Conservation (phyloP, 2,329 filamentous ascomycete genomes). For the Colletotrichum zoysiae region DNA sequence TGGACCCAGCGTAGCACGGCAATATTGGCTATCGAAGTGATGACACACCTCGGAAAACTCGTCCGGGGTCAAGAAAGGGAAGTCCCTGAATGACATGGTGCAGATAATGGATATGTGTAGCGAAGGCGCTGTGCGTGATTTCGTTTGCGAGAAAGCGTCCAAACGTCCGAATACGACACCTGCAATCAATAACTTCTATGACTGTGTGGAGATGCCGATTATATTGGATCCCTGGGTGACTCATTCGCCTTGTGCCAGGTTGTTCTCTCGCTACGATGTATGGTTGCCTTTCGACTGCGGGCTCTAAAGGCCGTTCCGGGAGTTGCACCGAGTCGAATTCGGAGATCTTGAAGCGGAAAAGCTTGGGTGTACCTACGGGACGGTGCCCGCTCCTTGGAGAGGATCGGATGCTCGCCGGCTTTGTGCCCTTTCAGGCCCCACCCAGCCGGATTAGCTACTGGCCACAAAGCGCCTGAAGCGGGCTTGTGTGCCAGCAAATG, state of each 20-base stretch:
- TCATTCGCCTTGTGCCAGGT: background rate
- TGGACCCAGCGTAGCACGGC: conserved; percentile 68
- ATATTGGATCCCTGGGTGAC: background rate
- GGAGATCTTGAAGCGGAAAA: background rate
- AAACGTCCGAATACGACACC: background rate
- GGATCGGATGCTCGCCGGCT: conserved; percentile 21
- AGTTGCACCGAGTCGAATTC: background rate
- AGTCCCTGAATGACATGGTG: conserved; percentile 58
- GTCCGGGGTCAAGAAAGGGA: conserved; percentile 70
- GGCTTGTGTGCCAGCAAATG: conserved; percentile 1
- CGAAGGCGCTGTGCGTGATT: background rate
- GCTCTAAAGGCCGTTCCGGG: background rate
- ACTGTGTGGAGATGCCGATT: background rate
- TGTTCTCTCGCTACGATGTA: background rate
- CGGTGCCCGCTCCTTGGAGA: background rate
- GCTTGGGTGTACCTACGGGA: background rate
- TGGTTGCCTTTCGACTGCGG: background rate
- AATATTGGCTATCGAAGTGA: conserved; percentile 69
- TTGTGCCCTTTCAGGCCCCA: conserved; percentile 31
- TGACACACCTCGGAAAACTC: conserved; percentile 77
- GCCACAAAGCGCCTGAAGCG: background rate
- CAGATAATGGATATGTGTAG: background rate
- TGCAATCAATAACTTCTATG: background rate
- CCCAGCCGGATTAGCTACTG: conserved; percentile 14
- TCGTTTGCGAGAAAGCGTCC: background rate